Conservation (phyloP, 2,329 filamentous ascomycete genomes). For the Sclerotinia minor region DNA sequence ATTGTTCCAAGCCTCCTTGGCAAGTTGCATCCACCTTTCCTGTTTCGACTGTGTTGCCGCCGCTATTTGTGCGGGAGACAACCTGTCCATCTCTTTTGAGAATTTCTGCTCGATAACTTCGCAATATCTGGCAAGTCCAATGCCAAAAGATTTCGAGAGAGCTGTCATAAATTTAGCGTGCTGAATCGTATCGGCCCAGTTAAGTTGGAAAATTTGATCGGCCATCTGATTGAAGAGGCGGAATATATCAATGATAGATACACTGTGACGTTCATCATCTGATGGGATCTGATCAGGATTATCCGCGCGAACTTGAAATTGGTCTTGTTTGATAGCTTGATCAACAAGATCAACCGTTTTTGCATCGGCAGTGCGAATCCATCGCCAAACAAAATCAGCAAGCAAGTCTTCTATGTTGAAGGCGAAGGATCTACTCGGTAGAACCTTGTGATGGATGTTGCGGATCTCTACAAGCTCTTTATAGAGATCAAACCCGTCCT, state of each 20-base stretch:
- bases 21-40: slow-evolving; percentile 89
- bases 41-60: slow-evolving; percentile 77
- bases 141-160: slow-evolving; percentile 78
- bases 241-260: slow-evolving; percentile 91
- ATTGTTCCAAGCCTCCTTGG: slow-evolving; percentile 87
- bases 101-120: slow-evolving; percentile 87
- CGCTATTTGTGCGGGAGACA: slow-evolving; percentile 83
- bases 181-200: slow-evolving; percentile 92
- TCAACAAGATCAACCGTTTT: slow-evolving; percentile 84
- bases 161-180: slow-evolving; percentile 98
- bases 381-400: slow-evolving; percentile 93
- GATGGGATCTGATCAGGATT: slow-evolving; percentile 62
- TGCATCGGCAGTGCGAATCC: slow-evolving; percentile 78
- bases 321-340: slow-evolving; percentile 85
- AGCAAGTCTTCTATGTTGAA: slow-evolving; percentile 86
- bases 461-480: slow-evolving; percentile 84
- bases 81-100: slow-evolving; percentile 86
- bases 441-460: slow-evolving; percentile 71
- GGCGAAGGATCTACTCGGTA: slow-evolving; percentile 73
- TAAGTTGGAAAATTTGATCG: slow-evolving; percentile 79
- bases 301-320: slow-evolving; percentile 73
- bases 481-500: slow-evolving; percentile 95
- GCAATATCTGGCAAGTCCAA: slow-evolving; percentile 84
- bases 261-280: slow-evolving; percentile 86
- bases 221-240: slow-evolving; percentile 89